These are phyloP conservation scores for Nicotiana undulata DNA, from an alignment of 257 asterid genomes.

Conservation along the genomic window DNA sequence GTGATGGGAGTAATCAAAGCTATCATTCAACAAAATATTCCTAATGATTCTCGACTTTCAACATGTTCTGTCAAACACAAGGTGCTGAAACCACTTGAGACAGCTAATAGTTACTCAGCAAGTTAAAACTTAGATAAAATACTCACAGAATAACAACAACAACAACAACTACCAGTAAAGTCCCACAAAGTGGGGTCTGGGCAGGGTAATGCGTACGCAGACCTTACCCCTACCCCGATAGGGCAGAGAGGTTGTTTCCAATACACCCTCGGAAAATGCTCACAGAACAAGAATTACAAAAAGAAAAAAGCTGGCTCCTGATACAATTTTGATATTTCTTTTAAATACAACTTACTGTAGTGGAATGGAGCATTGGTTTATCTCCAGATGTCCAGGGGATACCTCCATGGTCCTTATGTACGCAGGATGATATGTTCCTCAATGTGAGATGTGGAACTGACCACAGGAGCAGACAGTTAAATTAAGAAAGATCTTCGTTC, in stretches of 20 bases:
- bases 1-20: slow-evolving; percentile 10
- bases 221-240: no score
- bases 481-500: not conserved
- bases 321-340: not conserved
- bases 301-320: not conserved
- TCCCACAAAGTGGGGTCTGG: no score
- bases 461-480: not conserved
- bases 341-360: slow-evolving; percentile 19
- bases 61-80: not conserved
- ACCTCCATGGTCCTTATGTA: slow-evolving; percentile 15
- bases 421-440: slow-evolving; percentile 16
- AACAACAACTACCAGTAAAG: no score
- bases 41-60: not conserved
- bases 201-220: no score
- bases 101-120: not conserved
- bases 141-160: not conserved
- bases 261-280: no score
- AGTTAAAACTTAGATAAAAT: slow-evolving; percentile 2
- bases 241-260: no score
- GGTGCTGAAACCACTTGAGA: slow-evolving; percentile 1
- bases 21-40: not conserved
- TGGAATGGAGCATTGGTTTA: slow-evolving; percentile 4
- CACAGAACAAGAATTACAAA: not conserved
- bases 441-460: slow-evolving; percentile 15
- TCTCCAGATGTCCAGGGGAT: slow-evolving; percentile 29